Base-by-base conservation (phyloP, 2,329 filamentous ascomycete genomes). In the Magnaporthiopsis poae region DNA sequence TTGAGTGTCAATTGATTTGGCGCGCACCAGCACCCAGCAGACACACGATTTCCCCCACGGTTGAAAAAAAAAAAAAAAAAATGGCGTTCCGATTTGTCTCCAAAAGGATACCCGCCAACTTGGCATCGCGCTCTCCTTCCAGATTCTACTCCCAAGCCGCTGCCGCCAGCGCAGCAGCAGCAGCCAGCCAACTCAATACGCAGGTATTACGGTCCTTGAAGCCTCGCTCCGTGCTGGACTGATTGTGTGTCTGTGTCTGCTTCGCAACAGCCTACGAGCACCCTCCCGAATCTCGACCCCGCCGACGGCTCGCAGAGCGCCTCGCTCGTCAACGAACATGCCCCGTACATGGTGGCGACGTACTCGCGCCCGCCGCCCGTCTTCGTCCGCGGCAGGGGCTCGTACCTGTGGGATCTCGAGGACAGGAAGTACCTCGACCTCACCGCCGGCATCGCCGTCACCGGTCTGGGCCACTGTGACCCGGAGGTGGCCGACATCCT, bases 361-460 rank as follows among this genome's bases (percentile, higher is more conserved):
- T 99, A 99, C 78, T 88, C 92, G 65, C 91, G 95, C 33, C 94
- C 95, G 63, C 84, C 90, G 61, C 92, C 92, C 2, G 90, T 98
- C 74, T 97, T 99, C 77, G 87, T 92, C 67, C 90, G 88, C 76
- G 95, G 93, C 69, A 82, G 92, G 75, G 95, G 95, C 2, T 92
- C 89, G 68, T 93, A 92, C 76, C 78, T 99, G 69, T 98, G 88
- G 86, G 95, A 99, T 76, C 80, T 94, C 56, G 92, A 97, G 79
- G 90, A 95, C 75, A 83, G 91, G 68, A 88, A 88, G 75, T 99
- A 97, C 76, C 84, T 99, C 36, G 95, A 99, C 78, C 91, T 99
- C 73, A 98, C 95, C 0, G 90, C 93, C 12, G 95, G 95, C 63
- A 99, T 99, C 75, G 95, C 95, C 21, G 95, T 99, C 75, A 97